phyloP scores from a whole-genome alignment of 2,329 filamentous ascomycete species.

The Chrysoporthe puriensis region DNA sequence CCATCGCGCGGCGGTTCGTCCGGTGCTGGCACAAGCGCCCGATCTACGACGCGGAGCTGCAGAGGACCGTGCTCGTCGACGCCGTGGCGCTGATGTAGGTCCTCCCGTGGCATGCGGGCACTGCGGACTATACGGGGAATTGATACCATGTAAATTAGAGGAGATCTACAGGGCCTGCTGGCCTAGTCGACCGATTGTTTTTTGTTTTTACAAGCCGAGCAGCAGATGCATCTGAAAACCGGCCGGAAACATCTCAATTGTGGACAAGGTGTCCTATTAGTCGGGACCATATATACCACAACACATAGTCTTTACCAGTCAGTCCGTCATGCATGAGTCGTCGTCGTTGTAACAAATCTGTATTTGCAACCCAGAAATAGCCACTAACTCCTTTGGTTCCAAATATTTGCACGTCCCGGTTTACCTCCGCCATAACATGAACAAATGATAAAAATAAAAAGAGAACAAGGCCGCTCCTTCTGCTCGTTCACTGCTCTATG shows the following conservation, averaged over 20 bases:
- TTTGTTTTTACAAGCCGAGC: no score
- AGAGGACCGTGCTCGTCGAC: slow-evolving; percentile 34
- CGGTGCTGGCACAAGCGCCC: slow-evolving; percentile 47
- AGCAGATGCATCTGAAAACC: no score
- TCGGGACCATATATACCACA: background rate
- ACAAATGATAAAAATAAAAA: background rate
- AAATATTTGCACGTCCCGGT: slow-evolving; percentile 25
- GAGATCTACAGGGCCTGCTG: background rate
- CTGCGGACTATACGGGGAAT: background rate
- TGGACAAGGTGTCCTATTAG: no score
- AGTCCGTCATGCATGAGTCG: background rate
- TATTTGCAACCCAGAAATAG: slow-evolving; percentile 29
- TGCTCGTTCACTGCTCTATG: slow-evolving; percentile 16
- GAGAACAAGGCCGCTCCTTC: slow-evolving; percentile 9
- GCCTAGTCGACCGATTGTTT: no score
- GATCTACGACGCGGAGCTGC: slow-evolving; percentile 34
- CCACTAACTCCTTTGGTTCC: slow-evolving; percentile 30
- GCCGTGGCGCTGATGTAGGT: slow-evolving; percentile 33
- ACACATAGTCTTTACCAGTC: background rate
- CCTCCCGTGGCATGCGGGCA: background rate
- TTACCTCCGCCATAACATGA: slow-evolving; percentile 22
- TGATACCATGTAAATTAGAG: background rate
- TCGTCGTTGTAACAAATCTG: slow-evolving; percentile 15
- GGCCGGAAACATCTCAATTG: no score
- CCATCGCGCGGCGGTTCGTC: slow-evolving; percentile 57